Base-by-base conservation (phyloP, 2,329 filamentous ascomycete species). In the Lizonia empirigonia region DNA sequence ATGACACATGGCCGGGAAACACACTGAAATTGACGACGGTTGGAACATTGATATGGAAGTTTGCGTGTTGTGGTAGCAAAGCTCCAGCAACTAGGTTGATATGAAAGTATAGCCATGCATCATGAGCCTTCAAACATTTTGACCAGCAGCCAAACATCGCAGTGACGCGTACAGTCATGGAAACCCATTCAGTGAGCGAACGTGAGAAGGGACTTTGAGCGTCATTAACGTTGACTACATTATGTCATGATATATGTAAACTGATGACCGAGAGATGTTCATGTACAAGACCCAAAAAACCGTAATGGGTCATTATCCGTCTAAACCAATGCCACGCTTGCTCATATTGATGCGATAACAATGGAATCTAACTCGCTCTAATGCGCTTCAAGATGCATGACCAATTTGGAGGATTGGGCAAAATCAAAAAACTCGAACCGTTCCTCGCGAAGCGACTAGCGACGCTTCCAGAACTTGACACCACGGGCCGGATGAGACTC, bases 401-500 rank as follows among this genome's bases (percentile, higher is more conserved):
- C 48, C 41, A 41, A 16, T 26, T 41, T 27, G 36, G 24, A 22
- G 48, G 23, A 8, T 30, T 15, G 18, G 27, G 39, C 16, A 29
- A 19, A 24, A 44, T 6, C 10, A 40, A 16, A n/a, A 12, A 7
- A 26, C 9, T 27, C 35, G 10, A 32, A 19, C 13, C 9, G 26
- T 10, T 30, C 33, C 12, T 33, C 16, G 42, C 42, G 33, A 33
- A 33, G 38, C 44, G 2, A 8, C 50, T 53, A 53, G 39, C 44
- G 50, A 42, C 44, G 44, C 44, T 48, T 48, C 50, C 50, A 53
- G 50, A 53, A 53, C 44, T 44, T 53, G 39, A 53, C 50, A 15
- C 50, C 39, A 9, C 50, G 44, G 3, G 50, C 50, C 5, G 50
- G 44, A 16, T 44, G 49, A 19, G 42, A 26, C 5, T 18, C 18